phyloP scores from a whole-genome alignment of 2,329 filamentous ascomycete genomes.

The Alternaria sp. region DNA sequence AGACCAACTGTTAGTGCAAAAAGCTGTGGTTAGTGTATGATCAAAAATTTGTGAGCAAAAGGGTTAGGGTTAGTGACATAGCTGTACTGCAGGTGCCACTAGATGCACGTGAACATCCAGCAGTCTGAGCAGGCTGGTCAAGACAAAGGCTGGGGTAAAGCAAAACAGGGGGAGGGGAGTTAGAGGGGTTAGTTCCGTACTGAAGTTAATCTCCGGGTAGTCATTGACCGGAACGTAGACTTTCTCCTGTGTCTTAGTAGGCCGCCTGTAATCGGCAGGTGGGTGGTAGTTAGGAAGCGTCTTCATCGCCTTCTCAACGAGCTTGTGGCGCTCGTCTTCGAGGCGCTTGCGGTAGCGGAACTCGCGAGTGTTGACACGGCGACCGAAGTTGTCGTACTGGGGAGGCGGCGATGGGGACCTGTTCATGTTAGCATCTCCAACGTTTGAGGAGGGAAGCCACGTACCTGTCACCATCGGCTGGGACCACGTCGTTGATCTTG shows the following conservation, averaged over 20 bases:
- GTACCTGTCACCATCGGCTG: constrained; percentile 92
- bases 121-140: constrained; percentile 52
- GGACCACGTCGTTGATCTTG: constrained; percentile 98
- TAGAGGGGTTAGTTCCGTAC: constrained; percentile 99
- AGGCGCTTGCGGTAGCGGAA: constrained; percentile 97
- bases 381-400: constrained; percentile 99
- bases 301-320: constrained; percentile 99
- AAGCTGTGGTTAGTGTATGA: constrained; percentile 86
- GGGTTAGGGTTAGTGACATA: constrained; percentile 50
- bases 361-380: constrained; percentile 98
- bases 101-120: constrained; percentile 36
- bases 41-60: constrained; percentile 47
- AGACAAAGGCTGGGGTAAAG: constrained; percentile 49
- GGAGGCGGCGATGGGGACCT: constrained; percentile 95
- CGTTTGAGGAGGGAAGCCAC: constrained; percentile 42
- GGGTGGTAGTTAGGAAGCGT: constrained; percentile 99
- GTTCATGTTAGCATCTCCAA: constrained; percentile 11
- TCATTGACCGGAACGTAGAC: constrained; percentile 99
- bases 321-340: constrained; percentile 97
- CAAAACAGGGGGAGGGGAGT: constrained; percentile 54
- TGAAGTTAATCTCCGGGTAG: constrained; percentile 99
- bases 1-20: constrained; percentile 92
- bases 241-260: constrained; percentile 99
- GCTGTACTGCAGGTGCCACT: constrained; percentile 45
- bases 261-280: constrained; percentile 96